Conservation (phyloP, 441 rosid species). For the Croton laevigatus region DNA sequence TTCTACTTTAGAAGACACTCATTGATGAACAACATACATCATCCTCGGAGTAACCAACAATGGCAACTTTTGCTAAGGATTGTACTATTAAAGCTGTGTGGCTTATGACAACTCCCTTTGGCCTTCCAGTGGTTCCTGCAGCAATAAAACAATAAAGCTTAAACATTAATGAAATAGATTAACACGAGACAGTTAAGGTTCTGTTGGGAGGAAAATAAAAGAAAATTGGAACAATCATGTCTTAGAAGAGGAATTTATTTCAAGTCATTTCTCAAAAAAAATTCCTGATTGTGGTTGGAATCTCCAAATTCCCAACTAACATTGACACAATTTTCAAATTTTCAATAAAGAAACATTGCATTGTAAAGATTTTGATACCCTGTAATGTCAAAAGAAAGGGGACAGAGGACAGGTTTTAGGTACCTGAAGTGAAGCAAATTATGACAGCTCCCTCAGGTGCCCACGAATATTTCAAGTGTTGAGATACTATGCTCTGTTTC, state of each 20-base stretch:
- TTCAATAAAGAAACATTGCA: background rate
- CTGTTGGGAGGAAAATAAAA: background rate
- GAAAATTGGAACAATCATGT: background rate
- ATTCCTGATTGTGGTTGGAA: background rate
- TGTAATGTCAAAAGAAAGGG: background rate
- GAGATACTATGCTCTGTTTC: slow-evolving; percentile 19
- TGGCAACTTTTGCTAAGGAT: slow-evolving; percentile 79
- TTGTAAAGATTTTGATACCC: background rate
- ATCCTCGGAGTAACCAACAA: slow-evolving; percentile 70
- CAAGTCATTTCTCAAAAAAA: background rate
- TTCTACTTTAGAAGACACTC: slow-evolving; percentile 1
- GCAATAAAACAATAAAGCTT: slow-evolving; percentile 17
- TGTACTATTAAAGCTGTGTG: slow-evolving; percentile 75
- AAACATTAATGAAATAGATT: slow-evolving; percentile 3
- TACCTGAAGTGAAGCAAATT: slow-evolving; percentile 91
- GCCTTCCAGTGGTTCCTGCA: slow-evolving; percentile 85
- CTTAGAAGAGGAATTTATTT: background rate
- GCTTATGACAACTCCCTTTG: slow-evolving; percentile 78
- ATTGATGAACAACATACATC: slow-evolving; percentile 59
- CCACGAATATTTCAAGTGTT: slow-evolving; percentile 39
- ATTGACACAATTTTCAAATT: background rate
- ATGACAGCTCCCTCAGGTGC: slow-evolving; percentile 69
- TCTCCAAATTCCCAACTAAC: background rate
- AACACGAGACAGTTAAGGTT: background rate
- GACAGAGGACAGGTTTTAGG: background rate